Percentiles rank a stretch among this genome's conserved stretches.
These are phyloP conservation scores for Diaporthe destruens DNA, from an alignment of 2,329 filamentous ascomycete species.

Conservation along the genomic window DNA sequence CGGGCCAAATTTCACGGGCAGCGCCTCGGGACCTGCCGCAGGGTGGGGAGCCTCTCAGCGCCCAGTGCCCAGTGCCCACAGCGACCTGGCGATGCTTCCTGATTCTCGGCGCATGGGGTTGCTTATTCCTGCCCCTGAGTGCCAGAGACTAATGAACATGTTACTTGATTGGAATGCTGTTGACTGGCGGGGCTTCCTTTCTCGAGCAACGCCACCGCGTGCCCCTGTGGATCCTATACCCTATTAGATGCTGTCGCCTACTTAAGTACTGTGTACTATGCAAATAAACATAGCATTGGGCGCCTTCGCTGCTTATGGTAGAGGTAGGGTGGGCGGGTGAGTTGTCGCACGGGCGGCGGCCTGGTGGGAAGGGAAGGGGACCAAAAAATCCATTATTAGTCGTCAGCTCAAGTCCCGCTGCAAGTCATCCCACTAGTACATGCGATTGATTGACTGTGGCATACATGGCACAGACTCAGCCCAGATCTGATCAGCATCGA, in stretches of 20 bases:
- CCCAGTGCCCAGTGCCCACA: background rate
- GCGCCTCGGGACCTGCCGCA: conserved; percentile 37
- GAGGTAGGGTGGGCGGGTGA: background rate
- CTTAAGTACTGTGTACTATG: background rate
- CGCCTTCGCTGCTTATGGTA: too few species aligned
- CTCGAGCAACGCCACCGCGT: conserved; percentile 27
- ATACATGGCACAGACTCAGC: conserved; percentile 18
- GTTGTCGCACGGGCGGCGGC: background rate
- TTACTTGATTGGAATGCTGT: conserved; percentile 6
- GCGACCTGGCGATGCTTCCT: conserved; percentile 17
- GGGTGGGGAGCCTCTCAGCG: conserved; percentile 13
- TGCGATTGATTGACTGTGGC: conserved; percentile 16
- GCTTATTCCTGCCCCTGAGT: conserved; percentile 32
- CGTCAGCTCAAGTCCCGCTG: conserved; percentile 18
- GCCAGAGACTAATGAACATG: conserved; percentile 24
- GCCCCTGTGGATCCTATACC: conserved; percentile 6
- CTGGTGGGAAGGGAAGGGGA: background rate
- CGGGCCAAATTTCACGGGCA: conserved; percentile 19
- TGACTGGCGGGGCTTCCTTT: conserved; percentile 2
- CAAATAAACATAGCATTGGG: background rate
- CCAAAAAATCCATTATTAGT: background rate
- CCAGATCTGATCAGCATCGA: conserved; percentile 27
- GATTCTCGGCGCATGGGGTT: conserved; percentile 15
- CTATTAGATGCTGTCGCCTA: background rate
- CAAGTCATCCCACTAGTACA: conserved; percentile 28